phyloP scores from a whole-genome alignment of 148 eudicot genomes.

The Beta vulgaris region DNA sequence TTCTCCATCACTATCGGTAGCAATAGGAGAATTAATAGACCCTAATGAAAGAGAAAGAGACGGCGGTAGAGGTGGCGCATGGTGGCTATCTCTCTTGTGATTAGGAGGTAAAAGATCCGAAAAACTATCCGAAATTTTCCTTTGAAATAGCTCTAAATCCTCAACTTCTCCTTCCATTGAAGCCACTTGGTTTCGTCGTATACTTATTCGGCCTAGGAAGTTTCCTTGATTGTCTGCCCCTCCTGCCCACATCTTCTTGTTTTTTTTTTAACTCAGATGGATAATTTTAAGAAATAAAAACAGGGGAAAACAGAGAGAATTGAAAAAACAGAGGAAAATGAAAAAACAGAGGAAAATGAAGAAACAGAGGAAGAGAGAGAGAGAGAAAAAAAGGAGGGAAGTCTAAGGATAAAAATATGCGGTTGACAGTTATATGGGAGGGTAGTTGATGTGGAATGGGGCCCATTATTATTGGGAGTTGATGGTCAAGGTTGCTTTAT shows the following conservation, averaged over 20 bases:
- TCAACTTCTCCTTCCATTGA: conserved; percentile 58
- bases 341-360: neutral
- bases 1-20: conserved; percentile 1
- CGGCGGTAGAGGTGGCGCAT: conserved; percentile 1
- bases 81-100: conserved; percentile 1
- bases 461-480: conserved; percentile 22
- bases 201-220: conserved; percentile 76
- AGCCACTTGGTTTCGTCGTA: conserved; percentile 76
- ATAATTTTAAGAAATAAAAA: neutral
- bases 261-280: neutral
- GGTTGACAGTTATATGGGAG: conserved; percentile 28
- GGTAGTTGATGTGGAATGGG: conserved; percentile 20
- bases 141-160: conserved; percentile 66
- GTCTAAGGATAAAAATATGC: conserved; percentile 19
- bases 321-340: neutral
- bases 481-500: conserved; percentile 31
- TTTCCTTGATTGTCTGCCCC: conserved; percentile 59
- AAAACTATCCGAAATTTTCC: conserved; percentile 61
- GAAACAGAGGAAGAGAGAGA: neutral
- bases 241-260: conserved; percentile 46
- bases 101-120: conserved; percentile 37
- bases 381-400: neutral
- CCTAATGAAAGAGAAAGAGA: neutral
- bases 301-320: neutral
- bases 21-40: neutral